phyloP scores from a whole-genome alignment of 495 filamentous ascomycete genomes.

The Daldinia bambusicola region DNA sequence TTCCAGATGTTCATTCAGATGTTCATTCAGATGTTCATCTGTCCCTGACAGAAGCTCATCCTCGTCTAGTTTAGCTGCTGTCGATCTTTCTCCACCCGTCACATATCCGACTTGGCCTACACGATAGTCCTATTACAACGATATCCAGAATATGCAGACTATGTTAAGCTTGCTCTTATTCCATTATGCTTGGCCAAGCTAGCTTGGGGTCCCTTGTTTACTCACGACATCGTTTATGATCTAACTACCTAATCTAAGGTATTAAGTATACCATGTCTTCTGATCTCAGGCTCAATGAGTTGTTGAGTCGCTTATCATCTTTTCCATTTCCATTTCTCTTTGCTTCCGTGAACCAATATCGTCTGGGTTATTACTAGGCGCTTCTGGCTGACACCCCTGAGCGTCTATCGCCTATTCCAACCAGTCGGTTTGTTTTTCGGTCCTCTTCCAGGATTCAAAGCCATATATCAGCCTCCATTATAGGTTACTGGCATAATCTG shows the following conservation, averaged over 20 bases:
- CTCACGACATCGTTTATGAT: conserved; percentile 1
- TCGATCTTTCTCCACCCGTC: conserved; percentile 28
- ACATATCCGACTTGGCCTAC: conserved; percentile 40
- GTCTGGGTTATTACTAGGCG: conserved; percentile 32
- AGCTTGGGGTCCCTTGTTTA: conserved; percentile 12
- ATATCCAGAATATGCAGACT: background rate
- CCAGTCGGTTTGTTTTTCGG: conserved; percentile 44
- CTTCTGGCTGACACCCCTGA: conserved; percentile 34
- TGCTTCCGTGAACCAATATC: conserved; percentile 30
- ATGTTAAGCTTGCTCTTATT: conserved; percentile 11
- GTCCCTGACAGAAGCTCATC: conserved; percentile 38
- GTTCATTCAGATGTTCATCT: conserved; percentile 7
- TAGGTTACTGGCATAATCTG: conserved; percentile 37
- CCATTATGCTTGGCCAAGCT: conserved; percentile 16
- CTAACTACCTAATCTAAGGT: no score
- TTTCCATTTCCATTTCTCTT: conserved; percentile 21
- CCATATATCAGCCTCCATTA: conserved; percentile 40
- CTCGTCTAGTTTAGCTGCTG: conserved; percentile 34
- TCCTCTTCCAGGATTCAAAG: conserved; percentile 40
- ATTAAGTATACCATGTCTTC: background rate
- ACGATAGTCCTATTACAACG: background rate
- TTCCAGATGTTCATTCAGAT: conserved; percentile 25
- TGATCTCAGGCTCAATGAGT: conserved; percentile 36
- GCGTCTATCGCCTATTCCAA: conserved; percentile 47
- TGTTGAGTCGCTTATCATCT: conserved; percentile 10